phyloP scores from a whole-genome alignment of 2,329 filamentous ascomycete genomes.

The Nemania abortiva region DNA sequence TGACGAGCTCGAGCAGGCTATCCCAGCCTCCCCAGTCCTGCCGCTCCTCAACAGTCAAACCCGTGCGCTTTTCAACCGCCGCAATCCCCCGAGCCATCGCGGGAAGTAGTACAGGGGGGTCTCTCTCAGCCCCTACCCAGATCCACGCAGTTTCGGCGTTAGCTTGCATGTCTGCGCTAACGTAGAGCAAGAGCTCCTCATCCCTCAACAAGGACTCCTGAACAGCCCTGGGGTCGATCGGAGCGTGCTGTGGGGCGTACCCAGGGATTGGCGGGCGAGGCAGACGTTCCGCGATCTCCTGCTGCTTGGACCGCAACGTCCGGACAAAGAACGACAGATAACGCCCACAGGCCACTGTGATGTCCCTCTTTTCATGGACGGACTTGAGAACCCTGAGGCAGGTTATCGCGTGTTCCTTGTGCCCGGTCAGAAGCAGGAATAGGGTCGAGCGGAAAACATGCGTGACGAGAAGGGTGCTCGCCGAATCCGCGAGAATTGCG shows the following conservation, averaged over 20 bases:
- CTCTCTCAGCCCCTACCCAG: slow-evolving; percentile 75
- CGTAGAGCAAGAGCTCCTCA: slow-evolving; percentile 89
- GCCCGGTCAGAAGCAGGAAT: slow-evolving; percentile 79
- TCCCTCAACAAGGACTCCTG: slow-evolving; percentile 67
- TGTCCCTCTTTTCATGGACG: slow-evolving; percentile 77
- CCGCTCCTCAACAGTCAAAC: slow-evolving; percentile 67
- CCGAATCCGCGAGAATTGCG: slow-evolving; percentile 71
- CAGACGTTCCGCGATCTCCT: slow-evolving; percentile 57
- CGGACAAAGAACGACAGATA: slow-evolving; percentile 85
- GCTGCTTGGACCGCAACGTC: slow-evolving; percentile 68
- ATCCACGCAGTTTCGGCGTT: slow-evolving; percentile 84
- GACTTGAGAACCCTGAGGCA: slow-evolving; percentile 79
- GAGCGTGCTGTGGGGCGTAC: slow-evolving; percentile 43
- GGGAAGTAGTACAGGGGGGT: slow-evolving; percentile 48
- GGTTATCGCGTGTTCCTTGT: slow-evolving; percentile 77
- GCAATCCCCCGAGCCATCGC: slow-evolving; percentile 54
- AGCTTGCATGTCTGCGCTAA: slow-evolving; percentile 87
- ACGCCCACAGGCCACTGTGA: slow-evolving; percentile 83
- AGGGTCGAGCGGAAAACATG: slow-evolving; percentile 91
- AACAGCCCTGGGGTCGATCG: slow-evolving; percentile 43
- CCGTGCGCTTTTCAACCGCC: slow-evolving; percentile 62
- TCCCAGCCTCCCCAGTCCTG: slow-evolving; percentile 86
- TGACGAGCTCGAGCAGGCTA: slow-evolving; percentile 73
- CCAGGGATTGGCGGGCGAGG: slow-evolving; percentile 45
- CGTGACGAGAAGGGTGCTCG: slow-evolving; percentile 80